Evolutionary conservation across 164 flowering plant genomes (phyloP).

Genomic region (Aristolochia contorta): DNA sequence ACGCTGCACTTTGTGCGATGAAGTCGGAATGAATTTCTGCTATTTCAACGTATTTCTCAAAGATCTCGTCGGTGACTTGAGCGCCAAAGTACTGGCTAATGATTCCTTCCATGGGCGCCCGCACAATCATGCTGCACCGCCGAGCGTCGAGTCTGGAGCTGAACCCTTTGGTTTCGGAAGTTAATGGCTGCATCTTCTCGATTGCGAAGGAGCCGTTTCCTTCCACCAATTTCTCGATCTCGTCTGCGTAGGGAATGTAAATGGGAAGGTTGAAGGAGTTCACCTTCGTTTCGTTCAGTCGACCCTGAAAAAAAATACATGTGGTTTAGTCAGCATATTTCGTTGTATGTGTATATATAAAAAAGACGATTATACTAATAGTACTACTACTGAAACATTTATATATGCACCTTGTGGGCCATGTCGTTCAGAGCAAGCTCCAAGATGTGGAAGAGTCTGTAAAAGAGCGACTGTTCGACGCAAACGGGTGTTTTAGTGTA

Average conservation of each 20-base stretch:
- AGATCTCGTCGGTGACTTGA: constrained; percentile 9
- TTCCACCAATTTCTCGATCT: constrained; percentile 8
- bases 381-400: no score
- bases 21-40: background rate
- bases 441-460: no score
- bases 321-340: no score
- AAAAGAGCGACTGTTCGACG: no score
- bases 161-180: background rate
- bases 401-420: no score
- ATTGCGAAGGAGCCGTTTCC: constrained; percentile 11
- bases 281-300: constrained; percentile 10
- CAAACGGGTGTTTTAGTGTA: no score
- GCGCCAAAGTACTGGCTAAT: constrained; percentile 12
- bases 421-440: no score
- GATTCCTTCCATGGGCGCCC: constrained; percentile 13
- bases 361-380: no score
- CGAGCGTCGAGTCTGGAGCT: background rate
- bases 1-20: background rate
- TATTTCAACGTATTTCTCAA: constrained; percentile 4
- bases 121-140: background rate
- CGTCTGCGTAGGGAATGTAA: constrained; percentile 5
- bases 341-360: no score
- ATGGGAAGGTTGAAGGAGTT: constrained; percentile 25
- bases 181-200: constrained; percentile 5
- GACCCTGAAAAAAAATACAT: constrained; percentile 13